Percentiles rank a stretch among this genome's conserved stretches.
Evolutionary conservation across 306 rosid genomes (phyloP).

Genomic region (Cucurbita moschata): DNA sequence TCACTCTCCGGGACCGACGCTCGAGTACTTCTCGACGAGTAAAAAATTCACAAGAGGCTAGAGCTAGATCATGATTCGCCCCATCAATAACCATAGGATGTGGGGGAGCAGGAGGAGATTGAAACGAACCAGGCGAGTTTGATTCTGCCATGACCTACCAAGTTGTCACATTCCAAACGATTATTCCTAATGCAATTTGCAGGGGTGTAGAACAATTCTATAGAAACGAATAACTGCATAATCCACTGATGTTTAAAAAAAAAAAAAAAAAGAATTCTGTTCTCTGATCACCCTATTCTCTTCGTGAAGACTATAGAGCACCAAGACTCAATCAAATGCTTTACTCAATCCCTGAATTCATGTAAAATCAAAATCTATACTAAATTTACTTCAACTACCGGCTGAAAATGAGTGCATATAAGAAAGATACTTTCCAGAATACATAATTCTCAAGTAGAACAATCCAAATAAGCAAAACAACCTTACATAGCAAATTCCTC

Average conservation of each 20-base stretch:
- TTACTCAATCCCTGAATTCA: not conserved
- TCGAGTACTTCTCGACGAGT: constrained; percentile 10
- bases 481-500: no score
- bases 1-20: constrained; percentile 19
- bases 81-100: constrained; percentile 7
- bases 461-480: not conserved
- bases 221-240: not conserved
- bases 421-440: not conserved
- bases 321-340: not conserved
- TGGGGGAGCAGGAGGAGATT: constrained; percentile 8
- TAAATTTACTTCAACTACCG: not conserved
- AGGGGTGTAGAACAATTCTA: not conserved
- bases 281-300: not conserved
- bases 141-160: constrained; percentile 8
- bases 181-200: not conserved
- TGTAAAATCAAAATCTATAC: not conserved
- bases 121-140: constrained; percentile 5
- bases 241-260: not conserved
- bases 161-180: not conserved
- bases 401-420: no score
- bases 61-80: not conserved
- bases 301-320: not conserved
- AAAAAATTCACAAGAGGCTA: not conserved
- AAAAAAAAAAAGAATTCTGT: not conserved
- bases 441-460: not conserved